Percentiles rank a stretch among this genome's conserved stretches.
Conservation (phyloP, 306 rosid genomes). For the Cicer judaicum region DNA sequence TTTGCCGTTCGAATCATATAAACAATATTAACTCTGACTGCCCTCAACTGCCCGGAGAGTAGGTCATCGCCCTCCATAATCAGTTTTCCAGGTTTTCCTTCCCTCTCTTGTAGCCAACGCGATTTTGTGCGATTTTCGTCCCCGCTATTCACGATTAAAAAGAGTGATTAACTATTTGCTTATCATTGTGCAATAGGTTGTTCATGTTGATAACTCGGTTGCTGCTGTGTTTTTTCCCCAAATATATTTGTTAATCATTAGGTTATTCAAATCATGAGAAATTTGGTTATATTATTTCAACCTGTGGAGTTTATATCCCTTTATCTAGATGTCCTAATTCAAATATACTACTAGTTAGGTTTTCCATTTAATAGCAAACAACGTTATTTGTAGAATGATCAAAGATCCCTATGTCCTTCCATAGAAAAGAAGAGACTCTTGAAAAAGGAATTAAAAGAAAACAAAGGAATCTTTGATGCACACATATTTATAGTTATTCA, state of each 20-base stretch:
- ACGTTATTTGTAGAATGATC: background rate
- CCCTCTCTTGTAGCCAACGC: too few species aligned
- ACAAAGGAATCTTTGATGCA: background rate
- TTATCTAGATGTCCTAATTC: too few species aligned
- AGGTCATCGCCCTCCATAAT: too few species aligned
- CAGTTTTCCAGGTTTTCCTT: too few species aligned
- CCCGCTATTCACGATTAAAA: background rate
- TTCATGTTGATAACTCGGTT: background rate
- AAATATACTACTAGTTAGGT: too few species aligned
- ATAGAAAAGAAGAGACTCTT: background rate
- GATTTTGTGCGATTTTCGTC: too few species aligned
- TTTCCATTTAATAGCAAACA: background rate
- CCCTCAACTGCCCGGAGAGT: too few species aligned
- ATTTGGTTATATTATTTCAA: background rate
- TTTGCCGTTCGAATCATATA: too few species aligned
- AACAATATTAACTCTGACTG: too few species aligned
- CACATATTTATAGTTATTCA: background rate
- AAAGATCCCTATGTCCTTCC: background rate
- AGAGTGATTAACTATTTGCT: too few species aligned
- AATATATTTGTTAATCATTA: background rate
- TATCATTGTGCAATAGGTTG: background rate
- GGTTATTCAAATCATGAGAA: background rate
- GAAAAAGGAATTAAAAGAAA: background rate
- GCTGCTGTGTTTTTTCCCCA: background rate
- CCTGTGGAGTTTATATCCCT: too few species aligned